phyloP scores from a whole-genome alignment of 257 asterid genomes.

The Hygrophila difformis region DNA sequence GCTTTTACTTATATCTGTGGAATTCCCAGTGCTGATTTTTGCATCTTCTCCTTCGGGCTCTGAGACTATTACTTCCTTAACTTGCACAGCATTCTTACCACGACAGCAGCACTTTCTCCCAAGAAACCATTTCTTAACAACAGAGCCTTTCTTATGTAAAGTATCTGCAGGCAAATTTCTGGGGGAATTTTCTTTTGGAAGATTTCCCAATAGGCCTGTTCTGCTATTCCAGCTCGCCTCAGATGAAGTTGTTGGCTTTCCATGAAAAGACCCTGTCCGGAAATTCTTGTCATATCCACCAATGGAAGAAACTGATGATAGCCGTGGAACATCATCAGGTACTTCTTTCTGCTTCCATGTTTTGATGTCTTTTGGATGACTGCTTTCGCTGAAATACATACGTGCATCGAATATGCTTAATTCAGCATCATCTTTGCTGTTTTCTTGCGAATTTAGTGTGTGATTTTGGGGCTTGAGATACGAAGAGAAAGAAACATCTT shows the following conservation, averaged over 20 bases:
- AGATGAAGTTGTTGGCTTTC: constrained; percentile 55
- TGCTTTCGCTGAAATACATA: constrained; percentile 48
- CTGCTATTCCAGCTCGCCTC: constrained; percentile 63
- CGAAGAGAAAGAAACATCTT: constrained; percentile 34
- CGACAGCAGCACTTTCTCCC: constrained; percentile 42
- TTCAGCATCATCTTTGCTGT: constrained; percentile 30
- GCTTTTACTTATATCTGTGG: background rate
- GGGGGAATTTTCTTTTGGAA: constrained; percentile 24
- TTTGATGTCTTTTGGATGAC: constrained; percentile 15
- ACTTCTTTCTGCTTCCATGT: background rate
- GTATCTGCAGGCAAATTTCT: constrained; percentile 15
- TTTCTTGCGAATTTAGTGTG: constrained; percentile 3
- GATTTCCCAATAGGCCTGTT: constrained; percentile 38
- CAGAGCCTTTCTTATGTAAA: constrained; percentile 11
- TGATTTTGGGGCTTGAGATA: constrained; percentile 24
- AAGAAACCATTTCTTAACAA: constrained; percentile 29
- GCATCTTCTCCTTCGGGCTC: constrained; percentile 5
- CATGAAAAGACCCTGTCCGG: constrained; percentile 30
- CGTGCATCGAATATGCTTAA: constrained; percentile 64
- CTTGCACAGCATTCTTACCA: constrained; percentile 38
- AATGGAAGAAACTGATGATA: constrained; percentile 35
- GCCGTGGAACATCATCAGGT: constrained; percentile 18
- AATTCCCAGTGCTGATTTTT: background rate
- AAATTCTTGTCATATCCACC: constrained; percentile 31
- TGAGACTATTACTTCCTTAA: constrained; percentile 25